These are phyloP conservation scores for Thalassiosira livingstoniorum DNA, from an alignment of 352 stramenopile species.

Conservation along the genomic window DNA sequence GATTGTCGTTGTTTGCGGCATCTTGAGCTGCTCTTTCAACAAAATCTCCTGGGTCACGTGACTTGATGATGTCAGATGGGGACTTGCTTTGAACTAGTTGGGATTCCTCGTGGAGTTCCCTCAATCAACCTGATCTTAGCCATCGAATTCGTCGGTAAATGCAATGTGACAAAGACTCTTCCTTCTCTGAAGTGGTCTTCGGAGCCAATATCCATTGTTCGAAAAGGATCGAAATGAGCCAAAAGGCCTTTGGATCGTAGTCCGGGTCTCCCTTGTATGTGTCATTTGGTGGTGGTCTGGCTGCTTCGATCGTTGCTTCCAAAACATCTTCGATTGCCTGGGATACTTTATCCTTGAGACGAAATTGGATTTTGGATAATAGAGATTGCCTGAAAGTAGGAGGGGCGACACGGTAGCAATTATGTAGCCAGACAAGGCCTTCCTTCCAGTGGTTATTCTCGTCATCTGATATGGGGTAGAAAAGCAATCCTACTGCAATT, in stretches of 20 bases:
- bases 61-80: not conserved
- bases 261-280: not conserved
- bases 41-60: not conserved
- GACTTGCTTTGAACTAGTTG: not conserved
- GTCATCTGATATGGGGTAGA: not conserved
- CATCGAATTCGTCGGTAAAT: not conserved
- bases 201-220: not conserved
- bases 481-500: not conserved
- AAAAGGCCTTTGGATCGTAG: not conserved
- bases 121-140: not conserved
- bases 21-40: slow-evolving; percentile 7
- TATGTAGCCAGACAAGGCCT: not conserved
- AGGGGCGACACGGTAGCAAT: too few species aligned
- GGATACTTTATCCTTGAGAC: not conserved
- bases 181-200: not conserved
- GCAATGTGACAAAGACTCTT: not conserved
- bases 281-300: too few species aligned
- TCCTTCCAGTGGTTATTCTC: not conserved
- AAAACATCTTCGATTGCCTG: not conserved
- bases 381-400: too few species aligned
- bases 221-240: not conserved
- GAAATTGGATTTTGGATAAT: not conserved
- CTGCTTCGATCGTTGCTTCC: too few species aligned
- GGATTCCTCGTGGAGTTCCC: not conserved
- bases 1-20: slow-evolving; percentile 23